phyloP scores from a whole-genome alignment of 78 protist genomes.

The Dictyostelium discoideum region DNA sequence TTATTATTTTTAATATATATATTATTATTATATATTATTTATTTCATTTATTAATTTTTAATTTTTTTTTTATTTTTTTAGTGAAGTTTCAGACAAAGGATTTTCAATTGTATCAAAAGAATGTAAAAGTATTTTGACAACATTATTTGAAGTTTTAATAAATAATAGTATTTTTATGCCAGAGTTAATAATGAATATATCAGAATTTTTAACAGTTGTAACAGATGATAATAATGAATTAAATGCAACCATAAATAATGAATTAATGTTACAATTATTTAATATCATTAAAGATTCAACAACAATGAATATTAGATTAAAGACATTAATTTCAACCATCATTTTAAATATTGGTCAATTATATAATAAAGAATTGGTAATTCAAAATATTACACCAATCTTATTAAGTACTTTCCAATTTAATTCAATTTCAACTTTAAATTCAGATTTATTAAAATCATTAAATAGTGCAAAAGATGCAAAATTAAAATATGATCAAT shows the following conservation, averaged over 20 bases:
- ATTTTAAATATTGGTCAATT: conserved; percentile 47
- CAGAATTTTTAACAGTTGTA: conserved; percentile 52
- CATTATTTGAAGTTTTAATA: conserved; percentile 15
- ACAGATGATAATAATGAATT: conserved; percentile 46
- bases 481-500: conserved; percentile 15
- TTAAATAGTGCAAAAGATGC: neutral
- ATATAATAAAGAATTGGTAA: conserved; percentile 40
- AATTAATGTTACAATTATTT: conserved; percentile 23
- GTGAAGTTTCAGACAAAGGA: conserved; percentile 57
- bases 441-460: neutral
- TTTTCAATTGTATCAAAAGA: conserved; percentile 30
- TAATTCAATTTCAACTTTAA: neutral
- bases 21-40: neutral
- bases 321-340: conserved; percentile 17
- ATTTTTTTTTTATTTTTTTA: neutral
- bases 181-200: neutral
- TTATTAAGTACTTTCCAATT: neutral
- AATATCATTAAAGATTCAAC: neutral
- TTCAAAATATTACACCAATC: conserved; percentile 52
- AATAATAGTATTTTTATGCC: neutral
- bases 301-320: conserved; percentile 10
- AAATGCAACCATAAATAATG: neutral
- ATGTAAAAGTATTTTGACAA: neutral
- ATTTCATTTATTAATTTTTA: neutral
- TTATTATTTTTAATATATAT: neutral